Evolutionary conservation across 2,329 filamentous ascomycete species (phyloP).

Genomic region (Cercospora sojina): DNA sequence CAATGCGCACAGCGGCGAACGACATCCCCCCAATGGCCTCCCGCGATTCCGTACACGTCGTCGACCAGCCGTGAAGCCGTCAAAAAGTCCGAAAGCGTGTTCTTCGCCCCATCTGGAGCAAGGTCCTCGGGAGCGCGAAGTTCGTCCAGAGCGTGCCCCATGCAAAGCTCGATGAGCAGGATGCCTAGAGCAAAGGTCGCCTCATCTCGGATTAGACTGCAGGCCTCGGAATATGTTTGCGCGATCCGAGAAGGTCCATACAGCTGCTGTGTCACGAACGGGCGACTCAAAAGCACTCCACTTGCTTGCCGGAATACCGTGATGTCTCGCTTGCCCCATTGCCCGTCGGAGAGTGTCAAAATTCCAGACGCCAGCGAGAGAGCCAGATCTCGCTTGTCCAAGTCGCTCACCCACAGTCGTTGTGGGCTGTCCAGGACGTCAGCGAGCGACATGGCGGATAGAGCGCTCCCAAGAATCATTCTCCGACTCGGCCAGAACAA

Average conservation of each 20-base stretch:
- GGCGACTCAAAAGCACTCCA: not conserved
- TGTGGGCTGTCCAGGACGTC: not conserved
- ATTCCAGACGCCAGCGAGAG: not conserved
- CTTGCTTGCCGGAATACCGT: not conserved
- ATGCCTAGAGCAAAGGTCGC: constrained; percentile 39
- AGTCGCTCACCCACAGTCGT: not conserved
- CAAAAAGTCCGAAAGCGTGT: constrained; percentile 24
- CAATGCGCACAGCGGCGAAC: constrained; percentile 38
- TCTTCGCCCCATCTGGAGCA: constrained; percentile 19
- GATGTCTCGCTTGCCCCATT: not conserved
- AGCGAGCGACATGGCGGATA: not conserved
- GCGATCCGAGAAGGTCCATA: not conserved
- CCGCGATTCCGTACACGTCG: constrained; percentile 26
- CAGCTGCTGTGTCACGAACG: not conserved
- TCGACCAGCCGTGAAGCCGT: constrained; percentile 33
- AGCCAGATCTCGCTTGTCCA: not conserved
- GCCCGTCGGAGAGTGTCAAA: not conserved
- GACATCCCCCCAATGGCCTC: constrained; percentile 35
- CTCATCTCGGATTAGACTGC: constrained; percentile 31
- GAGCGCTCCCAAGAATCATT: not conserved
- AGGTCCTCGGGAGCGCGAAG: constrained; percentile 28
- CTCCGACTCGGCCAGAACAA: not conserved
- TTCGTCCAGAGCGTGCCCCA: constrained; percentile 30
- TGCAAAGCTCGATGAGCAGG: constrained; percentile 40
- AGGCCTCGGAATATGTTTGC: not conserved